These are phyloP conservation scores for Talaromyces trachyspermus DNA, from an alignment of 495 filamentous ascomycete species.

Conservation along the genomic window DNA sequence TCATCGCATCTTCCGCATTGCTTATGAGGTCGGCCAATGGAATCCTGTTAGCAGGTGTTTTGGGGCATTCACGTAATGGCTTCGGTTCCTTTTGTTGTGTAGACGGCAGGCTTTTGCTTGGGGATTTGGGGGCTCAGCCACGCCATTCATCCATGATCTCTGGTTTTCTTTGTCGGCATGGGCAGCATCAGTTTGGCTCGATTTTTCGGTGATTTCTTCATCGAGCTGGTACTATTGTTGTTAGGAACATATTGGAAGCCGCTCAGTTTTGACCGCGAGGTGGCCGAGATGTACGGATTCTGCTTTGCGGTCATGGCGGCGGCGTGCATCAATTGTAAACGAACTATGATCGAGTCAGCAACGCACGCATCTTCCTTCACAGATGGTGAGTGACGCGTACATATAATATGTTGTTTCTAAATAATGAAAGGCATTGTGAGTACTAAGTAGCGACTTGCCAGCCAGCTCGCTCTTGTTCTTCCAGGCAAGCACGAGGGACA, in stretches of 20 bases:
- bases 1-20: constrained; percentile 53
- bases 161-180: constrained; percentile 35
- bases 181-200: constrained; percentile 13
- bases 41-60: constrained; percentile 68
- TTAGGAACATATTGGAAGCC: constrained; percentile 44
- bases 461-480: too few relatives aligned
- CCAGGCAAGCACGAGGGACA: background rate
- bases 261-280: constrained; percentile 52
- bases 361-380: too few relatives aligned
- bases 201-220: constrained; percentile 26
- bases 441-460: too few relatives aligned
- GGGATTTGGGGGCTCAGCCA: constrained; percentile 24
- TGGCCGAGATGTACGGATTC: constrained; percentile 33
- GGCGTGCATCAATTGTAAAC: constrained; percentile 15
- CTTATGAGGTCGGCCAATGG: constrained; percentile 76
- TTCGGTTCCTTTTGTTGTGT: constrained; percentile 26
- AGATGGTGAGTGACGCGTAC: too few relatives aligned
- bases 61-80: constrained; percentile 44
- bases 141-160: constrained; percentile 34
- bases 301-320: constrained; percentile 11
- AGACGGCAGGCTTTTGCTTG: constrained; percentile 19
- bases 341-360: constrained; percentile 10
- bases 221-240: constrained; percentile 17
- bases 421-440: background rate
- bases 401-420: background rate